Conservation (phyloP, 495 filamentous ascomycete species). For the Thozetella sp. region DNA sequence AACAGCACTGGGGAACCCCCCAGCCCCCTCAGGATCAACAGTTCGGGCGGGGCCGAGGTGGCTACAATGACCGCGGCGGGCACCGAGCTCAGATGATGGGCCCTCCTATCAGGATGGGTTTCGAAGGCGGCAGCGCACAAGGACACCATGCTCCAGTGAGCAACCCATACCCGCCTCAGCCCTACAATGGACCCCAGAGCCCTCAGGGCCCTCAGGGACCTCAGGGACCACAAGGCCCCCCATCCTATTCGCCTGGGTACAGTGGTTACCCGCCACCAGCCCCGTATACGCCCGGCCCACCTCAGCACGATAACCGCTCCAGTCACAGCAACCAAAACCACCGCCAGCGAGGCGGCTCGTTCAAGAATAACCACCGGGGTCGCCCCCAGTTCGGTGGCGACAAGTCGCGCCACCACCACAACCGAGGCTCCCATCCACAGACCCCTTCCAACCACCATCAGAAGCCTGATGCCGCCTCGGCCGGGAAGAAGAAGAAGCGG, state of each 20-base stretch:
- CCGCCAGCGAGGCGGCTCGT: conserved; percentile 32
- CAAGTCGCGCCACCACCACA: conserved; percentile 42
- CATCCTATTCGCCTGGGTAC: conserved; percentile 23
- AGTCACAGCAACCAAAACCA: conserved; percentile 30
- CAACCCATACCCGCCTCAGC: conserved; percentile 36
- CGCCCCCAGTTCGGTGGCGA: conserved; percentile 35
- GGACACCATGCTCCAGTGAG: conserved; percentile 43
- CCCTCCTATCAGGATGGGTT: conserved; percentile 59
- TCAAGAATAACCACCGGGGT: conserved; percentile 28
- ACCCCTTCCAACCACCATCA: conserved; percentile 52
- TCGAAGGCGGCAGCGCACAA: conserved; percentile 43
- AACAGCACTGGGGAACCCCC: conserved; percentile 34
- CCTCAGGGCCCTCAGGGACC: conserved; percentile 33
- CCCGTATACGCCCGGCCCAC: conserved; percentile 18
- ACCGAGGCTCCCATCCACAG: conserved; percentile 33
- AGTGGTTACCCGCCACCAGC: conserved; percentile 36
- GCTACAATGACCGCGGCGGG: conserved; percentile 46
- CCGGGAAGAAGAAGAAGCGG: conserved; percentile 73
- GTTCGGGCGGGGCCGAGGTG: conserved; percentile 49
- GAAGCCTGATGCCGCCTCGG: conserved; percentile 62
- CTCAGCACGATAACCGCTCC: conserved; percentile 31
- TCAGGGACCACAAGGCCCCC: conserved; percentile 12
- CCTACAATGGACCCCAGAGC: conserved; percentile 22
- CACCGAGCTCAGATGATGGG: conserved; percentile 56
- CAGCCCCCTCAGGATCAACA: conserved; percentile 42